Evolutionary conservation across 768 basidiomycete genomes (phyloP), one percentile per base, ranked within the genome.

Genomic region (Serendipita sp.): DNA sequence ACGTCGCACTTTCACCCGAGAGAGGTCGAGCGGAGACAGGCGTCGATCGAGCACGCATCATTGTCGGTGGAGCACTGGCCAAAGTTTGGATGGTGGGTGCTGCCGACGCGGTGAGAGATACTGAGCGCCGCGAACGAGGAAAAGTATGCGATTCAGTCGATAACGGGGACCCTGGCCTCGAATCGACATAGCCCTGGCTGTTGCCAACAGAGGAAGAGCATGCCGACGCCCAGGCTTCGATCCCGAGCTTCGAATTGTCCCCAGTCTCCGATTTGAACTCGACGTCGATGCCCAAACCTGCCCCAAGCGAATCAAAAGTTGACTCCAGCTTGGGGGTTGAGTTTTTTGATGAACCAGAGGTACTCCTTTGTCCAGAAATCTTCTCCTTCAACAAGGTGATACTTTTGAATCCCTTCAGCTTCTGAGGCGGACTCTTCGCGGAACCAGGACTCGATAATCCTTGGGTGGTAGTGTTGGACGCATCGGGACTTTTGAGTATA

Each of bases 351-450:
- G 28, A n/a, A 5, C 18, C 18, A 8, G 48, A 51, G 45, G 45
- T 13, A n/a, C 10, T 60, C 36, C 18, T 32, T 18, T 60, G 56
- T 38, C 56, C 56, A 60, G 36, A 5, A 28, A 60, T 4, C n/a
- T 60, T 60, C 11, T 38, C 28, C 56, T 60, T 60, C 10, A 54
- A 52, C 38, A 56, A 58, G 32, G 41, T 65, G 54, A 65, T 65
- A 3, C 38, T 65, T 3, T 30, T 52, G n/a, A 58, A 56, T 16
- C 52, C 65, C 11, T 60, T 44, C 52, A 18, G 44, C 56, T 65
- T 65, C 35, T 36, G 28, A n/a, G 28, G 16, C n/a, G 48, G 30
- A 35, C 34, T 60, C 56, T 60, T 60, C 35, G 56, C 18, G 4
- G 56, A 51, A 51, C 8, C 48, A 8, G 48, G 30, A 32, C n/a